Conservation (phyloP, 2,329 filamentous ascomycete genomes). For the Talaromyces islandicus region DNA sequence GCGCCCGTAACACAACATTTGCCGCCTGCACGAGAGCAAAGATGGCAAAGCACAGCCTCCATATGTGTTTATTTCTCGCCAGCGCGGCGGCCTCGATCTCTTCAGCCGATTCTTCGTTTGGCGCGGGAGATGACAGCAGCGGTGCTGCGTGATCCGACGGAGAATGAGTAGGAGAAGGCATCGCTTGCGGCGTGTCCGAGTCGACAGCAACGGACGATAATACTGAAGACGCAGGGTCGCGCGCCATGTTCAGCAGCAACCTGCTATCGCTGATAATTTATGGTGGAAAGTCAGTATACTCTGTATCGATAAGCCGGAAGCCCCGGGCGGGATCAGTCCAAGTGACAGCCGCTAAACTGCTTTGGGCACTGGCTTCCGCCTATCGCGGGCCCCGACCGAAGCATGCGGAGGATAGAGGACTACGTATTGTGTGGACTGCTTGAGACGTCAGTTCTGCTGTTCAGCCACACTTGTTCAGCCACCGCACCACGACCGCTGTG, state of each 20-base stretch:
- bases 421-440: no score
- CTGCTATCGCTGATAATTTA: not conserved
- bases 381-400: not conserved
- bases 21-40: conserved; percentile 9
- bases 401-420: not conserved
- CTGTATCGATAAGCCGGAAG: not conserved
- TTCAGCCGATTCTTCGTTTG: not conserved
- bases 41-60: conserved; percentile 8
- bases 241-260: conserved; percentile 5
- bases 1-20: conserved; percentile 9
- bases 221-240: conserved; percentile 7
- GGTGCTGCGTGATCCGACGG: not conserved
- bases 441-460: no score
- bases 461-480: not conserved
- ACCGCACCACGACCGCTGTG: not conserved
- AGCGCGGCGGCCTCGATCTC: conserved; percentile 1
- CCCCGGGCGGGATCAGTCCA: not conserved
- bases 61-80: conserved; percentile 5
- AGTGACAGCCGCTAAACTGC: not conserved
- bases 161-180: not conserved
- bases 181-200: not conserved
- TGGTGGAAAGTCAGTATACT: not conserved
- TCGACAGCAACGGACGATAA: not conserved
- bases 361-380: not conserved
- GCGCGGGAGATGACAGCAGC: not conserved